Base-by-base conservation (phyloP, 2,329 filamentous ascomycete genomes). In the Diaporthe ampelina region DNA sequence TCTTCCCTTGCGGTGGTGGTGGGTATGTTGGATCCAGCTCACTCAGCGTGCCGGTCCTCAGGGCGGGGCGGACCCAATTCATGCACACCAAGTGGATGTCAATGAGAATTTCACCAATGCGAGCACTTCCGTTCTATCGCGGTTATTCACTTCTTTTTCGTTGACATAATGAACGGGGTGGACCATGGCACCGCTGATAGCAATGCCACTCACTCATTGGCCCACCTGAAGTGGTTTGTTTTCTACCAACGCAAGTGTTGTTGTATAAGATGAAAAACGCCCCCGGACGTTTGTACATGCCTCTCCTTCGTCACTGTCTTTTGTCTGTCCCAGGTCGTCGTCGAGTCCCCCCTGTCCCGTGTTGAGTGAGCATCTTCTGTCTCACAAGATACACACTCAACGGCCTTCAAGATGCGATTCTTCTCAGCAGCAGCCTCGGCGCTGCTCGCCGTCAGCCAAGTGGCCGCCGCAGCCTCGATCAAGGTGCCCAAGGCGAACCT, bases 361-460 rank as follows among this genome's bases (percentile, higher is more conserved):
- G 6, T 57, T 48, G 40, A 71, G n/a, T 56, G 40, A 71, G n/a
- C 43, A 17, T 56, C 67, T 67, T 26, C n/a, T 40, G 19, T 43
- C 58, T 35, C 29, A 0, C 37, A n/a, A 57, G 3, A 11, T 9
- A 72, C 4, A 24, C 52, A 24, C 32, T 24, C 45, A 7, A 21
- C n/a, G 43, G 8, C 21, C 13, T 5, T 37, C 71, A 73, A 40
- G 24, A 76, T 76, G 74, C 74, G 63, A 32, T 72, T 74, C 74
- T 48, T 65, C 52, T 67, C 69, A 15, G 26, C 40, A 26, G 67
- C 61, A 52, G 72, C 56, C 32, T 70, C 74, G 6, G 72, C 61
- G 50, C 74, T 76, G 74, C 72, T 76, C 32, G 57, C 68, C 37
- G 57, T 65, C 40, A 67, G 54, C 63, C 74, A 74, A 37, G 32